Conservation (phyloP, 495 filamentous ascomycete species). For the Terfezia boudieri region DNA sequence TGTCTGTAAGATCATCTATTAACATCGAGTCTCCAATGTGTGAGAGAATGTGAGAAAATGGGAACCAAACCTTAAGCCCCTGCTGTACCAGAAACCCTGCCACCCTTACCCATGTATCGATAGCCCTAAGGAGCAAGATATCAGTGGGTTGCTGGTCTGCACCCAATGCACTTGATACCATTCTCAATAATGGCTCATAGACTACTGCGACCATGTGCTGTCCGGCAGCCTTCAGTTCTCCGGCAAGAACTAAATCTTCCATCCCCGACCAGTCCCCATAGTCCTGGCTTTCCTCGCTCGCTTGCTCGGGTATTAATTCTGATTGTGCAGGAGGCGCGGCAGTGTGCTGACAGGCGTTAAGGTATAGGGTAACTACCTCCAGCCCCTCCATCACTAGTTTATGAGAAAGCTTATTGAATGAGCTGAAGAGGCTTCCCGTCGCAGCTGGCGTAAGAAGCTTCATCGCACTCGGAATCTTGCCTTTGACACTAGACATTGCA, state of each 20-base stretch:
- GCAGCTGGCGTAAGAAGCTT: slow-evolving; percentile 17
- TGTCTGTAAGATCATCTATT: slow-evolving; percentile 1
- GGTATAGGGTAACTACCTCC: slow-evolving; percentile 21
- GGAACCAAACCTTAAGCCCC: slow-evolving; percentile 13
- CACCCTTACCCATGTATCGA: slow-evolving; percentile 17
- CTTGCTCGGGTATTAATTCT: background rate
- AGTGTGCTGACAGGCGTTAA: slow-evolving; percentile 20
- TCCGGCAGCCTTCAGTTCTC: slow-evolving; percentile 16
- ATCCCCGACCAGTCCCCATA: slow-evolving; percentile 46
- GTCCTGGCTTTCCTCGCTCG: slow-evolving; percentile 49
- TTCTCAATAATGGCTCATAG: slow-evolving; percentile 30
- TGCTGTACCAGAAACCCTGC: slow-evolving; percentile 17
- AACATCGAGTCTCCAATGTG: background rate
- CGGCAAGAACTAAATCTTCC: slow-evolving; percentile 25
- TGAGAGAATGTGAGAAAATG: background rate
- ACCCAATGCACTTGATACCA: slow-evolving; percentile 49
- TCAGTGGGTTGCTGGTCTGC: slow-evolving; percentile 38
- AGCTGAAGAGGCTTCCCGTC: slow-evolving; percentile 22
- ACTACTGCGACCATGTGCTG: slow-evolving; percentile 18
- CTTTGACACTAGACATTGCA: slow-evolving; percentile 22
- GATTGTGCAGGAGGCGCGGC: slow-evolving; percentile 1
- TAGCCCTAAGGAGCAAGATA: slow-evolving; percentile 26
- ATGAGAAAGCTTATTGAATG: slow-evolving; percentile 19
- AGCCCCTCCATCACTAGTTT: slow-evolving; percentile 24
- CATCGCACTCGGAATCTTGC: slow-evolving; percentile 5